These are phyloP conservation scores for Tympanopsis confertula DNA, from an alignment of 2,329 filamentous ascomycete species.

Conservation along the genomic window DNA sequence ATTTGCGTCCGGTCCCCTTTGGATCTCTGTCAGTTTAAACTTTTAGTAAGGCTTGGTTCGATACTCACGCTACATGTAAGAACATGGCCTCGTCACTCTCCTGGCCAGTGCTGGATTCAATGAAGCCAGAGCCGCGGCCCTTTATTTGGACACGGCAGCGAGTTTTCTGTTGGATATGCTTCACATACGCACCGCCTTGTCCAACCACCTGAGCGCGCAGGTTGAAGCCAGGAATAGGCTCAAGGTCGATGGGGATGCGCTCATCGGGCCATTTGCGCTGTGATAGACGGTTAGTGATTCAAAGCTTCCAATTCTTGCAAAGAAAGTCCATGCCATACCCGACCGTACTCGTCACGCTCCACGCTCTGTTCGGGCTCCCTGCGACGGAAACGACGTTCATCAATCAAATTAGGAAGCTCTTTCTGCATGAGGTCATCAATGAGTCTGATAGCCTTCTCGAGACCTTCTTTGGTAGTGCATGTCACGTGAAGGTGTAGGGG, in stretches of 20 bases:
- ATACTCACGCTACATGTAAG: slow-evolving; percentile 77
- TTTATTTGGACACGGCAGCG: slow-evolving; percentile 97
- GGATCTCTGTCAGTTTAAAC: slow-evolving; percentile 2
- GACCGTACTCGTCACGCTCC: slow-evolving; percentile 82
- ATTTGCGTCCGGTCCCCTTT: slow-evolving; percentile 71
- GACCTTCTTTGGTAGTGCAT: slow-evolving; percentile 79
- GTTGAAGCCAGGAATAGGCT: slow-evolving; percentile 89
- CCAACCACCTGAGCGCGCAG: slow-evolving; percentile 92
- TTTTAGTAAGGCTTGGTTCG: slow-evolving; percentile 15
- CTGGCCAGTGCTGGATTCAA: slow-evolving; percentile 74
- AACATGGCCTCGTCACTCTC: slow-evolving; percentile 97
- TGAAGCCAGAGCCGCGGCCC: slow-evolving; percentile 85
- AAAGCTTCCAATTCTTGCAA: neutral
- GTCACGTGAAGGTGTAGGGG: slow-evolving; percentile 93
- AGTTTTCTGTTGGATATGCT: slow-evolving; percentile 94
- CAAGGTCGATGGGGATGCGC: slow-evolving; percentile 80
- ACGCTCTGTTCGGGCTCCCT: slow-evolving; percentile 65
- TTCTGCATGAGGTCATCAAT: slow-evolving; percentile 95
- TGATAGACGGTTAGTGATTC: slow-evolving; percentile 10
- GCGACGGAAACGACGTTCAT: slow-evolving; percentile 82
- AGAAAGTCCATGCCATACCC: slow-evolving; percentile 37
- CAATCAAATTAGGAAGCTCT: slow-evolving; percentile 86
- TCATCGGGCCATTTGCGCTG: slow-evolving; percentile 99
- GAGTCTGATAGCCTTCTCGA: slow-evolving; percentile 75
- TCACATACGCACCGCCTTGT: slow-evolving; percentile 87